Base-by-base conservation (phyloP, 805 yeast species). In the Myxozyma sirexii region DNA sequence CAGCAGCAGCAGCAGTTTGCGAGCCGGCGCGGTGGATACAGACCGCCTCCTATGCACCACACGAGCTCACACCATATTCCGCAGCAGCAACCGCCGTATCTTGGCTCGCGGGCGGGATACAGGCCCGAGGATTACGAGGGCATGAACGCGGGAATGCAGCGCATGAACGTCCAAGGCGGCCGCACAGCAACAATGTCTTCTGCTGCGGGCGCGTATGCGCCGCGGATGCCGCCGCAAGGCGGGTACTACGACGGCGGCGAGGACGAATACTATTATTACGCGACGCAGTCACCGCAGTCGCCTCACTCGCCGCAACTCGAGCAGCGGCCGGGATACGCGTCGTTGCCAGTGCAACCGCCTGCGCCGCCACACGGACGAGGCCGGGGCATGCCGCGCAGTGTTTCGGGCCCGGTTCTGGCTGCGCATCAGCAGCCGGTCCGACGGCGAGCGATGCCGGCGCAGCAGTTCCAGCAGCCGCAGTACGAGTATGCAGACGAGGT, bases 361-460 rank as follows among this genome's bases (percentile, higher is more conserved):
- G 42, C 57, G 27, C 61, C 61, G n/a, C 61, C 38, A 7, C 57
- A 45, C 19, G 41, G 53, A 8, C 50, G 52, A 6, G 51, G 50
- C 7, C 31, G 51, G 54, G 47, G 12, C 54, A 31, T 47, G 45
- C 47, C 52, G n/a, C 51, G 57, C 17, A 31, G 46, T 26, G 41
- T 26, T 13, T 44, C 52, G 24, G 53, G 58, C 2, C 51, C 53
- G 29, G 21, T 48, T 48, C 13, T 24, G 5, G 19, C 33, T 24
- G 47, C 38, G 12, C 43, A 38, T 10, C 53, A 35, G 23, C 31
- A 13, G 42, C 41, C 13, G 15, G 41, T 6, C 15, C n/a, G 41
- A 47, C 39, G 41, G 33, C 6, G 41, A 24, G 41, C 51, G 4
- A 31, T 33, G 51, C 51, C 24, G 6, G 21, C 50, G 26, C 50